phyloP scores from a whole-genome alignment of 257 asterid genomes.

The Solanum neorickii region DNA sequence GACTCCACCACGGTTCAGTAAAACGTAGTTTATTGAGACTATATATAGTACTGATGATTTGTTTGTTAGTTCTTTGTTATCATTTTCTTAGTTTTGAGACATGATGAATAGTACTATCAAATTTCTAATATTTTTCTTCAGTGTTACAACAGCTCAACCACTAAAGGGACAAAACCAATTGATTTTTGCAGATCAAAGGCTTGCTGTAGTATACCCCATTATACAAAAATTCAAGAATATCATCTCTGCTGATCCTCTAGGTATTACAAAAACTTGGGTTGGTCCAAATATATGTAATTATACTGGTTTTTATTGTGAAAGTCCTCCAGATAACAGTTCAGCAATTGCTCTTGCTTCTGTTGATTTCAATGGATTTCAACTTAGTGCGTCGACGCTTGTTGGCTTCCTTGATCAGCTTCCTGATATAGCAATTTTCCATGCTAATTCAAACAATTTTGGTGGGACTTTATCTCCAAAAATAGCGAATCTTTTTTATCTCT shows the following conservation, averaged over 20 bases:
- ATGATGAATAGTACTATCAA: not conserved
- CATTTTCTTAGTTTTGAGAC: not conserved
- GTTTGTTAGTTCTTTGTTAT: not conserved
- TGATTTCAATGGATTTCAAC: conserved; percentile 69
- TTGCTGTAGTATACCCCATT: conserved; percentile 48
- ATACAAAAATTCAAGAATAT: conserved; percentile 52
- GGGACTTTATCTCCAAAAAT: conserved; percentile 37
- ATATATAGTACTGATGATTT: not conserved
- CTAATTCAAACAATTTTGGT: conserved; percentile 55
- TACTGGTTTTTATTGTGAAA: conserved; percentile 58
- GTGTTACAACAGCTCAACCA: not conserved
- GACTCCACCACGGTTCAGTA: accelerated
- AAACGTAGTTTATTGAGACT: not conserved
- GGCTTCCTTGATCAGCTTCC: conserved; percentile 70
- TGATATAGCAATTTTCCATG: conserved; percentile 74
- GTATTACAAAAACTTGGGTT: conserved; percentile 50
- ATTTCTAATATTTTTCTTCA: not conserved
- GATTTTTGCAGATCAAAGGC: conserved; percentile 47
- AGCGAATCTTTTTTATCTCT: conserved; percentile 40
- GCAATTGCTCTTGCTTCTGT: conserved; percentile 66
- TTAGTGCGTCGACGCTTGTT: conserved; percentile 42
- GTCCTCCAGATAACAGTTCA: conserved; percentile 65
- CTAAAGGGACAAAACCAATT: conserved; percentile 6
- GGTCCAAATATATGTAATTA: conserved; percentile 57
- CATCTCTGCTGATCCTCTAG: conserved; percentile 55